These are phyloP conservation scores for Luvunga scandens DNA, from an alignment of 345 rosid genomes.

Conservation along the genomic window DNA sequence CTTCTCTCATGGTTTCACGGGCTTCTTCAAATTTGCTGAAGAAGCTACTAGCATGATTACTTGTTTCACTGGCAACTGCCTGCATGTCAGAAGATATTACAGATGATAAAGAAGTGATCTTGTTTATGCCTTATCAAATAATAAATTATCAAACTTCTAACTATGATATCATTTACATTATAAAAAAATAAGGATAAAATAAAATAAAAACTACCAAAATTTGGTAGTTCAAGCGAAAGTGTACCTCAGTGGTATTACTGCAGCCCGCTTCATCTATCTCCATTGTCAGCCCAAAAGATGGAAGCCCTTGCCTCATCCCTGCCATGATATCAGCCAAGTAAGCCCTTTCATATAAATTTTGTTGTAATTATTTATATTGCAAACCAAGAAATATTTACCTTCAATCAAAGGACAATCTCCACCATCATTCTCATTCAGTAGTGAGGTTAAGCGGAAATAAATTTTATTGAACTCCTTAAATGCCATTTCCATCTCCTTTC, in stretches of 20 bases:
- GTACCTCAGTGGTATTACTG: conserved; percentile 37
- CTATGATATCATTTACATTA: background rate
- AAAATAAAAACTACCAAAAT: conserved; percentile 4
- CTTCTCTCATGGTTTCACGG: conserved; percentile 69
- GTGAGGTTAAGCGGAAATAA: conserved; percentile 24
- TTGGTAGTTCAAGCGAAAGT: conserved; percentile 11
- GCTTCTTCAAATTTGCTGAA: conserved; percentile 63
- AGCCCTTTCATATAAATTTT: conserved; percentile 16
- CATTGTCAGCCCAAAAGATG: conserved; percentile 33
- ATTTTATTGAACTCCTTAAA: conserved; percentile 36
- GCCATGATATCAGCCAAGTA: conserved; percentile 28
- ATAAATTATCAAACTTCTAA: background rate
- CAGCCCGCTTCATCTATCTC: conserved; percentile 31
- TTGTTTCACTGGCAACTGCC: conserved; percentile 40
- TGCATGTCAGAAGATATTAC: conserved; percentile 31
- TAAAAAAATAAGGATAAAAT: background rate
- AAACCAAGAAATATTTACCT: conserved; percentile 40
- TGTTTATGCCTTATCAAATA: background rate
- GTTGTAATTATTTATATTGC: conserved; percentile 12
- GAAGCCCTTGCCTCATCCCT: conserved; percentile 38
- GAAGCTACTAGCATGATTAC: conserved; percentile 43
- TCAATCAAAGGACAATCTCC: conserved; percentile 23
- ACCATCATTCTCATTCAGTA: conserved; percentile 33
- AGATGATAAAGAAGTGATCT: conserved; percentile 6
- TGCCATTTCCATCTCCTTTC: conserved; percentile 38